Evolutionary conservation across 75 land plant genomes (phyloP).

Genomic region (Cupressus sempervirens): DNA sequence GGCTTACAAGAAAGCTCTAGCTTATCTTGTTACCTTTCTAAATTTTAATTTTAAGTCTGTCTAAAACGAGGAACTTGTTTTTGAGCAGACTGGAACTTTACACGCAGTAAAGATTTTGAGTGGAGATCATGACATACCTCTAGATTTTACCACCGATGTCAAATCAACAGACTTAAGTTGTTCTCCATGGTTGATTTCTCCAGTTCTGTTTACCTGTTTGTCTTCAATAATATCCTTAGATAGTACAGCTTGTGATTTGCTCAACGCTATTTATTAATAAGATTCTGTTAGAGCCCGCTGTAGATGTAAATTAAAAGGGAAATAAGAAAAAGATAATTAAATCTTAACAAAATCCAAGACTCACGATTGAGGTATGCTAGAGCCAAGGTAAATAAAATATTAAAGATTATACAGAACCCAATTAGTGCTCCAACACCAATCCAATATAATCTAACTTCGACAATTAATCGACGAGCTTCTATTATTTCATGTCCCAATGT

Average conservation of each 20-base stretch:
- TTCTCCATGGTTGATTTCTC: constrained; percentile 15
- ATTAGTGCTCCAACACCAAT: too few species aligned
- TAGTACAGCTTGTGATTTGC: constrained; percentile 28
- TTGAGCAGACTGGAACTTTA: constrained; percentile 20
- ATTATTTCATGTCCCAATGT: too few species aligned
- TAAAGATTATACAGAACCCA: too few species aligned
- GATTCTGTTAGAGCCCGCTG: too few species aligned
- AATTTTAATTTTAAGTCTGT: constrained; percentile 9
- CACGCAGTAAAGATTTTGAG: neutral
- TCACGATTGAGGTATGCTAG: too few species aligned
- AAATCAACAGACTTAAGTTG: constrained; percentile 21
- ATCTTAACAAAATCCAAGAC: too few species aligned
- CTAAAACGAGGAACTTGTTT: constrained; percentile 26
- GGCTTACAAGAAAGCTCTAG: neutral
- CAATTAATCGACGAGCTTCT: too few species aligned
- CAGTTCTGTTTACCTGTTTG: constrained; percentile 21
- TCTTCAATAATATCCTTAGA: constrained; percentile 22
- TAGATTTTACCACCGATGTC: constrained; percentile 6
- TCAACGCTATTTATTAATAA: constrained; percentile 45
- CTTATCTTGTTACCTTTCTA: neutral
- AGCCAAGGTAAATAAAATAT: too few species aligned
- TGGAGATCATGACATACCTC: neutral
- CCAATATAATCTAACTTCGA: too few species aligned
- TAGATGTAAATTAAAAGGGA: too few species aligned
- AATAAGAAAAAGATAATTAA: too few species aligned